These are phyloP conservation scores for Lolium rigidum DNA, from an alignment of 176 grass and related monocot genomes.

Conservation along the genomic window DNA sequence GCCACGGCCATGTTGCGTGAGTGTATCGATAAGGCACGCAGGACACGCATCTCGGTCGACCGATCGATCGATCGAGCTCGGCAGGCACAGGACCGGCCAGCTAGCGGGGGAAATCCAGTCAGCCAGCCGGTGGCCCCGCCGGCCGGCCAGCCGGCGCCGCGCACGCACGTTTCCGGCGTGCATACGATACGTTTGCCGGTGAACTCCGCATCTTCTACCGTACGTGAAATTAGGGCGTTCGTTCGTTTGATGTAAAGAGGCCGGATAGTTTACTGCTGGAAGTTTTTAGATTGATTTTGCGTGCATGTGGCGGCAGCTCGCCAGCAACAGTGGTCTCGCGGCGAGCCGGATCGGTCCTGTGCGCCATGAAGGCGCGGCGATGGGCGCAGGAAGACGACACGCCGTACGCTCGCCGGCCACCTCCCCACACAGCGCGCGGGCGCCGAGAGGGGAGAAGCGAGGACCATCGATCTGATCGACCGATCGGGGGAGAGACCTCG, in stretches of 20 bases:
- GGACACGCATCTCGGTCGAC: background rate
- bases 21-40: background rate
- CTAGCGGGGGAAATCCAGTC: background rate
- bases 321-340: background rate
- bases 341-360: background rate
- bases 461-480: constrained; percentile 35
- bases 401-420: constrained; percentile 40
- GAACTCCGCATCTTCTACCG: background rate
- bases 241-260: background rate
- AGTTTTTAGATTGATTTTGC: background rate
- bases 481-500: background rate
- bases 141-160: background rate
- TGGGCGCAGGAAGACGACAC: constrained; percentile 15
- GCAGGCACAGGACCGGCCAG: no score
- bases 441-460: background rate
- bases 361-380: constrained; percentile 24
- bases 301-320: background rate
- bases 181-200: background rate
- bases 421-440: background rate
- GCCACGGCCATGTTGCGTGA: background rate
- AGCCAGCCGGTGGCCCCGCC: background rate
- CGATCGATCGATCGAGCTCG: no score
- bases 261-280: background rate
- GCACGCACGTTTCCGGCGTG: background rate
- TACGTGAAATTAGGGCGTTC: background rate